These are phyloP conservation scores for Rhodotorula paludigena DNA, from an alignment of 768 basidiomycete species.

Conservation along the genomic window DNA sequence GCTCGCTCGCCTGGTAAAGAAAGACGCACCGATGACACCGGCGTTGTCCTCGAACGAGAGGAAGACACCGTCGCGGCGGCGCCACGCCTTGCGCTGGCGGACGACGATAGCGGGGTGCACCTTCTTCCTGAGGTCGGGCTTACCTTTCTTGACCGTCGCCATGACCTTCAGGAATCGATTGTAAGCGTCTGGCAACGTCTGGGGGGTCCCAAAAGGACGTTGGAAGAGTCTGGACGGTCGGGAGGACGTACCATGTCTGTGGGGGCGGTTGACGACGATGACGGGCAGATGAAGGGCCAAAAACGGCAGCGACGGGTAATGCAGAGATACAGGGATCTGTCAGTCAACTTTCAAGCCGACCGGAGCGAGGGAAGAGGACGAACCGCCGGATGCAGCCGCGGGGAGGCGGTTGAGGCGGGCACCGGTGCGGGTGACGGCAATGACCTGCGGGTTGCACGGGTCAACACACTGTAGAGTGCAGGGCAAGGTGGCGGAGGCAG, in stretches of 20 bases:
- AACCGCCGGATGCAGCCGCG: slow-evolving; percentile 58
- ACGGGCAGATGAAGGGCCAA: neutral
- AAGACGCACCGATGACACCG: neutral
- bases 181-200: too few relatives aligned
- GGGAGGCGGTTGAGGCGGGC: slow-evolving; percentile 95
- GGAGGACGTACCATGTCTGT: slow-evolving; percentile 1
- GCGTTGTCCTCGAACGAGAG: slow-evolving; percentile 78
- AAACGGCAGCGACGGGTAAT: neutral
- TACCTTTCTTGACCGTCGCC: slow-evolving; percentile 96
- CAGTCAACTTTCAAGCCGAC: too few relatives aligned
- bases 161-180: too few relatives aligned
- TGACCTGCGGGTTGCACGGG: slow-evolving; percentile 51
- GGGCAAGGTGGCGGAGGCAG: neutral
- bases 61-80: slow-evolving; percentile 95
- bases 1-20: too few relatives aligned
- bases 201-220: slow-evolving; percentile 60
- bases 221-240: neutral
- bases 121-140: slow-evolving; percentile 99
- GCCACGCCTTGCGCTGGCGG: slow-evolving; percentile 97
- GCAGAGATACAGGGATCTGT: neutral
- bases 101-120: slow-evolving; percentile 58
- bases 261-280: neutral
- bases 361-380: neutral
- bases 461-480: neutral
- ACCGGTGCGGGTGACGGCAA: slow-evolving; percentile 92